Evolutionary conservation across 495 filamentous ascomycete species (phyloP).

Genomic region (Neurospora hispaniola): DNA sequence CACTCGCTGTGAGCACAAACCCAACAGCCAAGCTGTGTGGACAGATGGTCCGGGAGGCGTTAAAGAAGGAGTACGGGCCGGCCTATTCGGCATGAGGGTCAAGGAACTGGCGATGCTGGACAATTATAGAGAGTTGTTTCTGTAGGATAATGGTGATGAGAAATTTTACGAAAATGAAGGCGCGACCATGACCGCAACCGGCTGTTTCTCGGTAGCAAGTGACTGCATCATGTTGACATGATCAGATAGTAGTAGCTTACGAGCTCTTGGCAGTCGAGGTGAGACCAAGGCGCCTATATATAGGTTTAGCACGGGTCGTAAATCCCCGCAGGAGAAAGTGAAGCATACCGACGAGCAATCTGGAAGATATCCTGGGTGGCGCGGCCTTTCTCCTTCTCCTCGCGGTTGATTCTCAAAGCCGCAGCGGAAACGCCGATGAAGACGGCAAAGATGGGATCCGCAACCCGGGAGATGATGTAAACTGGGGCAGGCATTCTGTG

Average conservation of each 20-base stretch:
- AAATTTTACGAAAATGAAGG: background rate
- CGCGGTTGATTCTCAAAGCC: slow-evolving; percentile 63
- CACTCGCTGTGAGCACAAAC: slow-evolving; percentile 69
- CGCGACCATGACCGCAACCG: background rate
- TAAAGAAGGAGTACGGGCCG: slow-evolving; percentile 60
- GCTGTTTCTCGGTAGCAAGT: background rate
- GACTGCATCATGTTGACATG: background rate
- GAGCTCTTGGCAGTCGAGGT: slow-evolving; percentile 6
- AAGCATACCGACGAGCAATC: slow-evolving; percentile 33
- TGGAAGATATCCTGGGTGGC: slow-evolving; percentile 42
- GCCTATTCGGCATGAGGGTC: slow-evolving; percentile 20
- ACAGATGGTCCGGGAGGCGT: slow-evolving; percentile 73
- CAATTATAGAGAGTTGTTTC: background rate
- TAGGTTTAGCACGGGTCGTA: background rate
- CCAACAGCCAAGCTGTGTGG: slow-evolving; percentile 85
- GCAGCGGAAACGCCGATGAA: slow-evolving; percentile 61
- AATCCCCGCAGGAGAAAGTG: background rate
- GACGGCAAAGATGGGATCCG: slow-evolving; percentile 81
- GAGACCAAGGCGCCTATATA: slow-evolving; percentile 18
- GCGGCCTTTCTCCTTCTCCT: slow-evolving; percentile 62
- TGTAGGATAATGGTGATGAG: background rate
- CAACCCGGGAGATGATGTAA: slow-evolving; percentile 53
- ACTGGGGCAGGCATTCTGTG: slow-evolving; percentile 38
- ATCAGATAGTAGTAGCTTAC: background rate
- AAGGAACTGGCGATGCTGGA: background rate